These are phyloP conservation scores for Moesziomyces sp. DNA, from an alignment of 1,284 basidiomycete species.

Conservation along the genomic window DNA sequence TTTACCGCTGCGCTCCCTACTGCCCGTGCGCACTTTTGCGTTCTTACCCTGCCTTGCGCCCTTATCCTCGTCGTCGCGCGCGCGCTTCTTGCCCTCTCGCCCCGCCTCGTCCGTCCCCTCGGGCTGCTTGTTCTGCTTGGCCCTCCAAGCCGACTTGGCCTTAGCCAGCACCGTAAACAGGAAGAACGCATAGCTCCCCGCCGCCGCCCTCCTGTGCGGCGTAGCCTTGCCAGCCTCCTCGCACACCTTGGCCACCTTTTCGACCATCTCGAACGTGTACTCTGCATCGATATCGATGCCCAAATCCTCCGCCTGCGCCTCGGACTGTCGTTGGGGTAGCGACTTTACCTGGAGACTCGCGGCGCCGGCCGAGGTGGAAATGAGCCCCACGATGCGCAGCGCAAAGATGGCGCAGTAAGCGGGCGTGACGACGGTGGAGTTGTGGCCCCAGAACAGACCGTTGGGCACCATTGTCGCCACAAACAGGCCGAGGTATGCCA, in stretches of 20 bases:
- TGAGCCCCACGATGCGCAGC: conserved; percentile 43
- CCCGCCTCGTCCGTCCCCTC: conserved; percentile 1
- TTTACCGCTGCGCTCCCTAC: neutral
- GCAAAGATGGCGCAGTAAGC: conserved; percentile 55
- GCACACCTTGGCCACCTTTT: conserved; percentile 40
- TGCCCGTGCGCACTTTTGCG: neutral
- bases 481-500: conserved; percentile 54
- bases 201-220: conserved; percentile 40
- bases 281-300: conserved; percentile 43
- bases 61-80: conserved; percentile 2
- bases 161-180: conserved; percentile 42
- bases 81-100: conserved; percentile 12
- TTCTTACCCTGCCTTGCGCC: neutral
- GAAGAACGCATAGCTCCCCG: conserved; percentile 51
- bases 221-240: conserved; percentile 50
- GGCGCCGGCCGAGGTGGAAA: conserved; percentile 16
- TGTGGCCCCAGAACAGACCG: conserved; percentile 46
- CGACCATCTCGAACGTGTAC: conserved; percentile 49
- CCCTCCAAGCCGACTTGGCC: conserved; percentile 33
- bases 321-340: conserved; percentile 2
- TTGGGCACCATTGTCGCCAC: conserved; percentile 49
- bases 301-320: conserved; percentile 21
- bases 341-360: conserved; percentile 15
- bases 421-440: conserved; percentile 51
- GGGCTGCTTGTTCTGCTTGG: conserved; percentile 15